Percentiles rank a stretch among this genome's conserved stretches.
phyloP scores from a whole-genome alignment of 2,329 filamentous ascomycete genomes.

The Venturia aucupariae region DNA sequence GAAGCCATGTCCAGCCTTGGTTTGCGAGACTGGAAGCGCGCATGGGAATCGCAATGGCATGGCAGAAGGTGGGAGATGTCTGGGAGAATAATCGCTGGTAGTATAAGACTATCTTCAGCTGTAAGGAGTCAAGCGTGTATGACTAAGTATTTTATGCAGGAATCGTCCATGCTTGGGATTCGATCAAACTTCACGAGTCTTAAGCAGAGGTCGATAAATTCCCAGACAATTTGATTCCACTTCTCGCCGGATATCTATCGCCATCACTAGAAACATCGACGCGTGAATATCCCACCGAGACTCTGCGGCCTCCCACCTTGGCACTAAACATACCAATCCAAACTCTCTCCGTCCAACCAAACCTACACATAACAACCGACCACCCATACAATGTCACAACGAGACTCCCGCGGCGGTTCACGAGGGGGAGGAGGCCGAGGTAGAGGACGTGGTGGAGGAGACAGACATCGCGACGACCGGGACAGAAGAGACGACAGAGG shows the following conservation, averaged over 20 bases:
- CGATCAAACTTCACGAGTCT: background rate
- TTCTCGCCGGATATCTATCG: background rate
- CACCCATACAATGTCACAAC: background rate
- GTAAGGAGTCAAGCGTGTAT: background rate
- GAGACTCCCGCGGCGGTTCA: background rate
- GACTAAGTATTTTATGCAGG: background rate
- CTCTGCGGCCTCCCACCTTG: background rate
- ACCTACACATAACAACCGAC: background rate
- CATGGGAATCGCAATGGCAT: conserved; percentile 7
- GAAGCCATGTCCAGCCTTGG: conserved; percentile 5
- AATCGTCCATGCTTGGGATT: background rate
- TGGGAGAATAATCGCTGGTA: background rate
- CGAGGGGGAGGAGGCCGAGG: background rate
- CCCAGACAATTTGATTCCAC: background rate
- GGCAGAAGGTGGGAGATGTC: background rate
- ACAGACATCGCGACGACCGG: background rate
- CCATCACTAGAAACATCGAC: background rate
- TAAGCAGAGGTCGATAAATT: background rate
- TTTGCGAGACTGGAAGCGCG: background rate
- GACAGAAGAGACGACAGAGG: background rate
- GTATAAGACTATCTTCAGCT: background rate
- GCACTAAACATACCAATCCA: background rate
- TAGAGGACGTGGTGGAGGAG: background rate
- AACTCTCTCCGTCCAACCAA: background rate
- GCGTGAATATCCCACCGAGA: background rate